Conservation (phyloP, 2,329 filamentous ascomycete species). For the Xylariaceae sp. region DNA sequence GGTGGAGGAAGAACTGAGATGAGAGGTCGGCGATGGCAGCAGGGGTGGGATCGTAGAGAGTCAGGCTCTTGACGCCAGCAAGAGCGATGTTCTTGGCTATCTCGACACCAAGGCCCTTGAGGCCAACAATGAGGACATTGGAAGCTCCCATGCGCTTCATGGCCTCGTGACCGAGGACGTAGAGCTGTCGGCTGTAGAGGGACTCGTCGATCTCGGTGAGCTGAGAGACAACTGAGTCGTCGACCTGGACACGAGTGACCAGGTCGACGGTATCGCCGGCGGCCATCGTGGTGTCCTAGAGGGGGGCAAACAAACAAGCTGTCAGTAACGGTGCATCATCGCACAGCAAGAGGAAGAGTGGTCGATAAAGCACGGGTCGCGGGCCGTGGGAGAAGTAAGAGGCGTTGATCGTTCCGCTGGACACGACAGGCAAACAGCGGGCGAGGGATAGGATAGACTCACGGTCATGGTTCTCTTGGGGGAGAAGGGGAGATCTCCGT, state of each 20-base stretch:
- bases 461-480: constrained; percentile 61
- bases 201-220: constrained; percentile 65
- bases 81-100: constrained; percentile 98
- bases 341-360: neutral
- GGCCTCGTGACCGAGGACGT: constrained; percentile 69
- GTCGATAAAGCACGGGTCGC: neutral
- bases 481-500: constrained; percentile 54
- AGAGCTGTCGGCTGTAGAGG: constrained; percentile 70
- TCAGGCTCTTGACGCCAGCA: constrained; percentile 95
- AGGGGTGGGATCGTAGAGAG: constrained; percentile 84
- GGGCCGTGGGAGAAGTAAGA: neutral
- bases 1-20: constrained; percentile 92
- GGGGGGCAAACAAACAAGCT: constrained; percentile 14
- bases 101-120: constrained; percentile 93
- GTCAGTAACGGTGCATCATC: neutral
- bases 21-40: constrained; percentile 85
- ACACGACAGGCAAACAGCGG: neutral
- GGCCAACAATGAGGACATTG: constrained; percentile 84
- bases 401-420: no score
- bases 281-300: constrained; percentile 47
- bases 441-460: constrained; percentile 31
- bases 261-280: constrained; percentile 53
- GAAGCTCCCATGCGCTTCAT: constrained; percentile 99
- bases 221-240: constrained; percentile 51
- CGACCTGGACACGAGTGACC: constrained; percentile 62